Base-by-base conservation (phyloP, 371 early-diverging fungal genomes). In the Umbelopsis sp. region DNA sequence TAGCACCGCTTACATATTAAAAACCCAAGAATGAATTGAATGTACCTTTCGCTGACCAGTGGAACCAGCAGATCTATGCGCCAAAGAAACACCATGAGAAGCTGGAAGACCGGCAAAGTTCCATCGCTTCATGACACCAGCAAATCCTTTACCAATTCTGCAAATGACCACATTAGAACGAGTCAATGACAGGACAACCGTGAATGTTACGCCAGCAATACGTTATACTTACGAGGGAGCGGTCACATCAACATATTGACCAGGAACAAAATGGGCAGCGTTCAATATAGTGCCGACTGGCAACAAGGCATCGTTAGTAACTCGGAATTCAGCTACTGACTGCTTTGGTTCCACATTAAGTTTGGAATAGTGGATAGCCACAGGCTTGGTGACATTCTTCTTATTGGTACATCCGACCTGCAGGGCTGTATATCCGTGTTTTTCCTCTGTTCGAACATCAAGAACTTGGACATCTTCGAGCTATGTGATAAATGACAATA, bases 91-190 rank as follows among this genome's bases (percentile, higher is more conserved):
- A 87, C 99, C 99, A 80, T 98, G 98, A 63, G 97, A 90, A 24
- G 98, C 98, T 24, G 91, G 90, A 65, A 92, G 88, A 78, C 98
- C 99, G 62, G 86, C 88, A 75, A 98, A 97, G 50, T 94, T 94
- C 90, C 94, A 94, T 77, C 97, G 89, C 86, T 98, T 98, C 97
- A 98, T 97, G 6, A 90, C 97, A 77, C 99, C 99, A 74, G 93
- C 94, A 82, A 97, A 98, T 32, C 98, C 98, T 79, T 98, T 98
- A 67, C 96, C 97, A 65, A 92, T 88, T 24, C 93, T 94, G 73
- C 10, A 69, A 18, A 52, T 32, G 6, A 44, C 68, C 25, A 51
- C 37, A 50, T 16, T 12, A 51, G 37, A 37, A 65, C 24, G 8
- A 10, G 38, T 46, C 32, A 20, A 44, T 45, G 35, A 8, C 12